Percentiles rank a stretch among this genome's conserved stretches.
These are phyloP conservation scores for Nidula microcarpa DNA, from an alignment of 768 basidiomycete species.

Conservation along the genomic window DNA sequence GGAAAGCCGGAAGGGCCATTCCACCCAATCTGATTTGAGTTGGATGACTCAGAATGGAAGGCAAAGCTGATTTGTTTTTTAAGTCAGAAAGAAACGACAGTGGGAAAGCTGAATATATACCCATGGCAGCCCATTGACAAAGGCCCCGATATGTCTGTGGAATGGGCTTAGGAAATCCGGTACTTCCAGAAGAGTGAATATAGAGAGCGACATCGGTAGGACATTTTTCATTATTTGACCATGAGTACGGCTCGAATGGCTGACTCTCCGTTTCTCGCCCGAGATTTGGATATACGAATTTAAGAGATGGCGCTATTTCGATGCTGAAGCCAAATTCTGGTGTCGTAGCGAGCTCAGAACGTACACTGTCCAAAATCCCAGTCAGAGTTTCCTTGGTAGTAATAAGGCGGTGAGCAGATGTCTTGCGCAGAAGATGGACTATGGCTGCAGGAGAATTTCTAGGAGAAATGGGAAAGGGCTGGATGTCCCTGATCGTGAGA, in stretches of 20 bases:
- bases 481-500: background rate
- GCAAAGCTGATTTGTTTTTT: background rate
- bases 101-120: background rate
- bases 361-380: constrained; percentile 23
- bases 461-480: constrained; percentile 40
- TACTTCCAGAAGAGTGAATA: constrained; percentile 49
- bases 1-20: constrained; percentile 35
- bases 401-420: constrained; percentile 26
- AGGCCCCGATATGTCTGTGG: constrained; percentile 23
- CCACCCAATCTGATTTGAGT: constrained; percentile 14
- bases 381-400: constrained; percentile 21
- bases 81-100: background rate
- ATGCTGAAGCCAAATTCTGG: constrained; percentile 17
- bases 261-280: constrained; percentile 25
- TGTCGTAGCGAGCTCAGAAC: constrained; percentile 11
- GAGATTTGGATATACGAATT: constrained; percentile 35
- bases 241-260: constrained; percentile 22
- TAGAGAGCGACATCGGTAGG: constrained; percentile 25
- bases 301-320: constrained; percentile 27
- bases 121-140: constrained; percentile 22
- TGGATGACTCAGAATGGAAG: background rate
- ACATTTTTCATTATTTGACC: constrained; percentile 6
- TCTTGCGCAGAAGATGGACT: constrained; percentile 28
- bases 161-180: constrained; percentile 42
- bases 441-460: constrained; percentile 31